Conservation (phyloP, 768 basidiomycete genomes). For the Dacryopinax spathularia region DNA sequence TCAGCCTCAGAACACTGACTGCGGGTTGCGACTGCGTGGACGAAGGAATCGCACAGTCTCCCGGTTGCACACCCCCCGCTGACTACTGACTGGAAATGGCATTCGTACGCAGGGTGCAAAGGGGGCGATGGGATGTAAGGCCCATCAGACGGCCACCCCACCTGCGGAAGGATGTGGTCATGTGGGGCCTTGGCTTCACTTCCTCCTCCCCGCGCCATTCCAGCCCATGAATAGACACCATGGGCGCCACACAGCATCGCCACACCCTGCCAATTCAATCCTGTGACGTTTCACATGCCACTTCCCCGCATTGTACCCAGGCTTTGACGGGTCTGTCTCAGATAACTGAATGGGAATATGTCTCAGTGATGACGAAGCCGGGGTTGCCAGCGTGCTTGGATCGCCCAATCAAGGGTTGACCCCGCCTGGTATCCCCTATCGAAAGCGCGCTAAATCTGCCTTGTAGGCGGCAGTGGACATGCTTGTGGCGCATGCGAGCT, state of each 20-base stretch:
- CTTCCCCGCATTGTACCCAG: conserved; percentile 1
- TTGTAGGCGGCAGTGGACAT: not conserved
- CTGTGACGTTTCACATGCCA: not conserved
- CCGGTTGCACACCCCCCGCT: not conserved
- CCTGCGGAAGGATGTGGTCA: not conserved
- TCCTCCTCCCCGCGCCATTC: not conserved
- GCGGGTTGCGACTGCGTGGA: not conserved
- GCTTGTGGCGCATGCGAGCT: not conserved
- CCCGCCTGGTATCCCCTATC: not conserved
- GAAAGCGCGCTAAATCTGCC: not conserved
- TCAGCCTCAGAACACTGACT: not conserved
- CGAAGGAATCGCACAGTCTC: too few species aligned
- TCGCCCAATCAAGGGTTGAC: not conserved
- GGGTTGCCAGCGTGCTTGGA: not conserved
- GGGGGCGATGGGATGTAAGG: too few species aligned
- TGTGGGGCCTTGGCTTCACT: not conserved
- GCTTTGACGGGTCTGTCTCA: not conserved
- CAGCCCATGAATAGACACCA: too few species aligned
- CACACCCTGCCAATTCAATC: not conserved
- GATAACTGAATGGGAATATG: not conserved
- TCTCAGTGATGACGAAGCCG: not conserved
- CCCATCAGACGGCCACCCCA: too few species aligned
- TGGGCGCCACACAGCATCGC: not conserved
- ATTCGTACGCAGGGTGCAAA: not conserved
- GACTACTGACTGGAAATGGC: not conserved